Conservation (phyloP, 2,329 filamentous ascomycete genomes). For the Knufia petricola region DNA sequence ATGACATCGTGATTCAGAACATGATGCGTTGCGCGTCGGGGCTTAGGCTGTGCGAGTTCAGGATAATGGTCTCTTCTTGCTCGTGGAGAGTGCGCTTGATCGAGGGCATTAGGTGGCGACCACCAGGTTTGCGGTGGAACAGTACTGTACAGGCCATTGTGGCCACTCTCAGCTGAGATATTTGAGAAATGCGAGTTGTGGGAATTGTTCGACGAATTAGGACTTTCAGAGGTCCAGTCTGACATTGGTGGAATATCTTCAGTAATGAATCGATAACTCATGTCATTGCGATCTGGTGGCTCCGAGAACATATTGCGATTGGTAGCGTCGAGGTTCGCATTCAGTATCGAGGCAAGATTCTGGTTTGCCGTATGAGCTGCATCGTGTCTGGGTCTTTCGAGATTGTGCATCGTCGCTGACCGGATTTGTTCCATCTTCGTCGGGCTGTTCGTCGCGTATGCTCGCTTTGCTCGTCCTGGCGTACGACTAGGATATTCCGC, state of each 20-base stretch:
- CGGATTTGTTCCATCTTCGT: conserved; percentile 2
- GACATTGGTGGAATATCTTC: conserved; percentile 9
- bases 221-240: conserved; percentile 12
- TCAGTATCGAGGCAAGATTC: neutral
- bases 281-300: conserved; percentile 2
- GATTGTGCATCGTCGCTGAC: conserved; percentile 3
- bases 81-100: conserved; percentile 28
- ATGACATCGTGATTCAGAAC: conserved; percentile 14
- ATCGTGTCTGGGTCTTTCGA: neutral
- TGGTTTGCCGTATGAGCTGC: neutral
- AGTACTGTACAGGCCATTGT: conserved; percentile 6
- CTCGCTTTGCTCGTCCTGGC: neutral
- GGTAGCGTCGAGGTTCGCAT: conserved; percentile 6
- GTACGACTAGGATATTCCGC: neutral
- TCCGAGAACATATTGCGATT: conserved; percentile 7
- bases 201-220: conserved; percentile 11
- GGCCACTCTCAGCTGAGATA: neutral
- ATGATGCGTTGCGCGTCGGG: conserved; percentile 15
- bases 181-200: conserved; percentile 9
- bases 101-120: conserved; percentile 28
- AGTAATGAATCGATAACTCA: conserved; percentile 2
- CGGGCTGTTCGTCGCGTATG: neutral
- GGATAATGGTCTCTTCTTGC: conserved; percentile 18
- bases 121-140: conserved; percentile 30
- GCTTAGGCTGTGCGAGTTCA: conserved; percentile 16